Evolutionary conservation across 768 basidiomycete species (phyloP).

Genomic region (Amanita subjunquillea): DNA sequence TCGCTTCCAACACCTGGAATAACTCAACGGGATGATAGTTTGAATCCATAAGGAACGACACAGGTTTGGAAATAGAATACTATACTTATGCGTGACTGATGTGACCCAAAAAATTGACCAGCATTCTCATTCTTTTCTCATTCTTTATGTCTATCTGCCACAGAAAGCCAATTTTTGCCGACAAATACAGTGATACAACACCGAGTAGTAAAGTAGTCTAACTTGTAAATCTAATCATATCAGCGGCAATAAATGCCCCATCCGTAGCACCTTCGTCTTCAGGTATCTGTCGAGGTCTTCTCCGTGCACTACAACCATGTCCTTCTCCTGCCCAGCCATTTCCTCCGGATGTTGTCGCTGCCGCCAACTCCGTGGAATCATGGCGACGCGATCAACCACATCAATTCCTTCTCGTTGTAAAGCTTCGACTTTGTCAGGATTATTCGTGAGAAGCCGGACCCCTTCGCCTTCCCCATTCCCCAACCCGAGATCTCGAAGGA

Average conservation of each 20-base stretch:
- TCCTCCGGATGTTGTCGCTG: conserved; percentile 24
- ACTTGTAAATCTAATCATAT: too few relatives aligned
- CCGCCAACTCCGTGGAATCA: conserved; percentile 91
- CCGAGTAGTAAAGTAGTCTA: too few relatives aligned
- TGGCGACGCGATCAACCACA: conserved; percentile 79
- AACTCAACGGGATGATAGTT: conserved; percentile 9
- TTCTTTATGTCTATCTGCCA: too few relatives aligned
- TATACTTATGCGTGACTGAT: too few relatives aligned
- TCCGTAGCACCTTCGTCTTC: conserved; percentile 89
- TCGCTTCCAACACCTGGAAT: conserved; percentile 20
- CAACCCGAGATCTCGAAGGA: conserved; percentile 79
- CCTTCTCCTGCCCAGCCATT: conserved; percentile 22
- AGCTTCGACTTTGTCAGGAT: conserved; percentile 93
- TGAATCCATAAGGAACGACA: conserved; percentile 4
- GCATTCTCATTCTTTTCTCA: too few relatives aligned
- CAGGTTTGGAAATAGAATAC: not conserved
- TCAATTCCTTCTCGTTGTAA: conserved; percentile 74
- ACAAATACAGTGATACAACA: too few relatives aligned
- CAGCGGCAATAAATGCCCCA: conserved; percentile 57
- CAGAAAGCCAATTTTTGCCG: too few relatives aligned
- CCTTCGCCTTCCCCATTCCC: conserved; percentile 38
- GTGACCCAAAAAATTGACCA: too few relatives aligned
- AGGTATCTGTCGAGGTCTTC: conserved; percentile 91
- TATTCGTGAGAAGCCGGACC: conserved; percentile 86
- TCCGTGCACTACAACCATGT: conserved; percentile 58